Percentiles rank a stretch among this genome's conserved stretches.
These are phyloP conservation scores for Lolium multiflorum DNA, from an alignment of 176 grass and related monocot genomes.

Conservation along the genomic window DNA sequence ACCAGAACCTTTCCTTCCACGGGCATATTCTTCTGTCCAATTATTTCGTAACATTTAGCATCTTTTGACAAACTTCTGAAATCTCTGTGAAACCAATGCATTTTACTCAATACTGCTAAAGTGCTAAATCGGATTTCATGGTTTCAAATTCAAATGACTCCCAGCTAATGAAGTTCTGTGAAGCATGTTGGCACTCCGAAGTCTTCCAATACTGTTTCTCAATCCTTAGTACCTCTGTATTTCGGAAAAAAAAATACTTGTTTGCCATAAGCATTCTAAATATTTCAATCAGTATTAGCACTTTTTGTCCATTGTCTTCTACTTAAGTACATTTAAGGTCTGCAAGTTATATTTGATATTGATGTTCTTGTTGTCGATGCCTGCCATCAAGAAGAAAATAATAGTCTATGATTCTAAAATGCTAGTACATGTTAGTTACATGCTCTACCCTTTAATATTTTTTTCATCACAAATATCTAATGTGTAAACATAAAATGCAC, in stretches of 20 bases:
- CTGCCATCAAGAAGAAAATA: too few relatives aligned
- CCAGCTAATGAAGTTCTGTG: not conserved
- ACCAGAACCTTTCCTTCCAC: conserved; percentile 78
- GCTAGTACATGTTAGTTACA: too few relatives aligned
- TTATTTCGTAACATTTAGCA: not conserved
- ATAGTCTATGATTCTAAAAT: too few relatives aligned
- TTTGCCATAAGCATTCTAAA: not conserved
- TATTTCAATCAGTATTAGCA: too few relatives aligned
- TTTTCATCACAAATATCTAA: too few relatives aligned
- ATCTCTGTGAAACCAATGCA: not conserved
- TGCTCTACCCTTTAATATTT: too few relatives aligned
- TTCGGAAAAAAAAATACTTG: conserved; percentile 3
- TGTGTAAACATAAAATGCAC: too few relatives aligned
- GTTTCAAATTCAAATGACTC: not conserved
- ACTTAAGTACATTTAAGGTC: too few relatives aligned
- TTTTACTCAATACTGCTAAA: conserved; percentile 1
- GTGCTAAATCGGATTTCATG: not conserved
- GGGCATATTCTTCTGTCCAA: conserved; percentile 44
- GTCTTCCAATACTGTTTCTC: not conserved
- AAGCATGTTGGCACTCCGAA: not conserved
- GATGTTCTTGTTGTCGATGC: too few relatives aligned
- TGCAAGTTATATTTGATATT: too few relatives aligned
- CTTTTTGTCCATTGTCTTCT: too few relatives aligned
- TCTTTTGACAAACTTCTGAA: not conserved
- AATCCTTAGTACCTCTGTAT: not conserved